phyloP scores from a whole-genome alignment of 192 early-diverging fungal genomes.

The Entomortierella beljakovae region DNA sequence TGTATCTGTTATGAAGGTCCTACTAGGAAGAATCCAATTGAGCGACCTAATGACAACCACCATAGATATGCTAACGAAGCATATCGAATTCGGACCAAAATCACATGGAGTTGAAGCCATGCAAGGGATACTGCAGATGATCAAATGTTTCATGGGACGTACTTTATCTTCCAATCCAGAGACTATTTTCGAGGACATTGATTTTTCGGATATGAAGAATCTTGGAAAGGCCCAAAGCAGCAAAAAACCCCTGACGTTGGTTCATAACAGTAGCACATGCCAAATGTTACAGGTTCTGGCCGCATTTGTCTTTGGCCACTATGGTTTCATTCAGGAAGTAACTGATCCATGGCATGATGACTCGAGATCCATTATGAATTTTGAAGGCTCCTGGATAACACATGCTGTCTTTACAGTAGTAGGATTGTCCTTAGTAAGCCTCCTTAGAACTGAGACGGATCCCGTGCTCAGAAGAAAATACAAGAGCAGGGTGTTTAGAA shows the following conservation, averaged over 20 bases:
- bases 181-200: slow-evolving; percentile 46
- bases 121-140: slow-evolving; percentile 45
- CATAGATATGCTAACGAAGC: slow-evolving; percentile 33
- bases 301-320: slow-evolving; percentile 37
- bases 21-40: slow-evolving; percentile 28
- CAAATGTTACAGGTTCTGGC: slow-evolving; percentile 42
- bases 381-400: slow-evolving; percentile 41
- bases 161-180: slow-evolving; percentile 30
- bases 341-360: slow-evolving; percentile 48
- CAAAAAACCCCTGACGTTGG: slow-evolving; percentile 10
- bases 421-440: slow-evolving; percentile 16
- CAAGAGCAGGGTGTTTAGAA: slow-evolving; percentile 11
- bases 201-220: slow-evolving; percentile 30
- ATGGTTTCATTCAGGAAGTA: slow-evolving; percentile 24
- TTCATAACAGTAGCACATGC: slow-evolving; percentile 50
- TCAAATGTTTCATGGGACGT: slow-evolving; percentile 44
- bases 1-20: slow-evolving; percentile 35
- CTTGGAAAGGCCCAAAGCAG: not conserved
- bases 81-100: slow-evolving; percentile 43
- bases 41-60: slow-evolving; percentile 45
- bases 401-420: slow-evolving; percentile 36
- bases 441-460: slow-evolving; percentile 28
- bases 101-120: slow-evolving; percentile 52
- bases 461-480: not conserved
- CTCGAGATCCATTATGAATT: slow-evolving; percentile 51